Conservation (phyloP, 2,329 filamentous ascomycete species). For the Colletotrichum musicola region DNA sequence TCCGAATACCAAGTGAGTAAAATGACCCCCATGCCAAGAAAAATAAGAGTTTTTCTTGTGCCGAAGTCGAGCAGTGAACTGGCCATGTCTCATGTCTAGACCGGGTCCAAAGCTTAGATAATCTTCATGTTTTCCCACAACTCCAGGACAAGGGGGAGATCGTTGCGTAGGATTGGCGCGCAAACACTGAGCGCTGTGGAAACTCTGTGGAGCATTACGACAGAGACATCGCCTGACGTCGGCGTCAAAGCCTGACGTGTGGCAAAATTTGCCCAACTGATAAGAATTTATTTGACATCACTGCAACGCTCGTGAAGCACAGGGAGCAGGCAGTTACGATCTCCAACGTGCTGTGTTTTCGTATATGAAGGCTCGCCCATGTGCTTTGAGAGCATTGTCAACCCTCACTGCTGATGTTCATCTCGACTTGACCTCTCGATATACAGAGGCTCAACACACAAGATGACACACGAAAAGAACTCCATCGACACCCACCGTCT, state of each 20-base stretch:
- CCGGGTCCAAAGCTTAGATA: not conserved
- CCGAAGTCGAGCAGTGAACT: not conserved
- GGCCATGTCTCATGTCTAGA: not conserved
- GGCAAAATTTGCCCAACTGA: conserved; percentile 21
- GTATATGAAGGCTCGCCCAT: not conserved
- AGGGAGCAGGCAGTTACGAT: not conserved
- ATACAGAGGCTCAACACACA: not conserved
- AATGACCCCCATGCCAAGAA: conserved; percentile 1
- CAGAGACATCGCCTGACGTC: conserved; percentile 21
- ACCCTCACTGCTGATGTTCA: not conserved
- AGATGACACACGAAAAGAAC: conserved; percentile 15
- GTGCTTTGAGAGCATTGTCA: not conserved
- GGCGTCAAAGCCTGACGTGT: conserved; percentile 20
- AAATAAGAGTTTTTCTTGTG: not conserved
- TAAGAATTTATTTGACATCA: conserved; percentile 22
- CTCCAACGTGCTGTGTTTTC: not conserved
- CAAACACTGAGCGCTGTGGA: conserved; percentile 11
- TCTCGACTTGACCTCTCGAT: not conserved
- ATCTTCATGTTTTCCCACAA: not conserved
- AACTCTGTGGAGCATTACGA: conserved; percentile 29
- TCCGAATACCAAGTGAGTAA: not conserved
- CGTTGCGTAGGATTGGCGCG: conserved; percentile 22
- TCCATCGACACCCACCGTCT: conserved; percentile 19
- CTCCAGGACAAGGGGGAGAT: not conserved
- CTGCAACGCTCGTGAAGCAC: conserved; percentile 1